Evolutionary conservation across 2,329 filamentous ascomycete species (phyloP), one percentile per base, ranked within the genome.

Genomic region (Colletotrichum sojae): DNA sequence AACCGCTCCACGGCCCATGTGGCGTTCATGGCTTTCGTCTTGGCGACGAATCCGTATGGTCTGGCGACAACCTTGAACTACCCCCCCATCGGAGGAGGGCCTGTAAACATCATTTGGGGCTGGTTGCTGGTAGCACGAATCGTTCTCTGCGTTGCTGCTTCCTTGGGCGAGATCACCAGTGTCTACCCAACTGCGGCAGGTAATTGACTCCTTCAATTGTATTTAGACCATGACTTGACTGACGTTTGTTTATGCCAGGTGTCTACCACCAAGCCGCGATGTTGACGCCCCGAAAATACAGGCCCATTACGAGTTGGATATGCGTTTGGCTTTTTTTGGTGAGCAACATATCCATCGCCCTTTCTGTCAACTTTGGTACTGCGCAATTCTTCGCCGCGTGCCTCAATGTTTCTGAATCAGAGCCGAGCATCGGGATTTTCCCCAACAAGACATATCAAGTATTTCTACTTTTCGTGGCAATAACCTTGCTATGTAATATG

Each of bases 221-320:
- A 8, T 31, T 6, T 31, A 31, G 40, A 70, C 55, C 49, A 72
- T 65, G 62, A 69, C 27, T 20, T 54, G 49, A 66, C 69, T 46
- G 63, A 45, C 25, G 31, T 64, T 22, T 62, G 13, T 31, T 8
- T 31, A 5, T 31, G 16, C 27, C 43, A 82, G 81, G 82, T 65
- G 91, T 94, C 63, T 94, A 94, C 82, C 94, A 93, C 78, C 91
- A 93, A 81, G 90, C 91, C 6, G 94, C 92, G 76, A 93, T 93
- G 89, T 86, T 94, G 13, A 86, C 91, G 0, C 85, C 90, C 18
- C 78, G 85, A 25, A 79, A 78, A 16, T 91, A 88, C 81, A 89
- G 91, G 61, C 87, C 86, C 48, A 80, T 92, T 16, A 84, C 90
- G 16, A 90, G 90, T 39, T 94, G 90, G 88, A 88, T 92, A 70